A percentile compares a stretch with the other conserved stretches of the same genome.
These are phyloP conservation scores for Ceriops zippeliana DNA, from an alignment of 345 rosid species.

Conservation along the genomic window DNA sequence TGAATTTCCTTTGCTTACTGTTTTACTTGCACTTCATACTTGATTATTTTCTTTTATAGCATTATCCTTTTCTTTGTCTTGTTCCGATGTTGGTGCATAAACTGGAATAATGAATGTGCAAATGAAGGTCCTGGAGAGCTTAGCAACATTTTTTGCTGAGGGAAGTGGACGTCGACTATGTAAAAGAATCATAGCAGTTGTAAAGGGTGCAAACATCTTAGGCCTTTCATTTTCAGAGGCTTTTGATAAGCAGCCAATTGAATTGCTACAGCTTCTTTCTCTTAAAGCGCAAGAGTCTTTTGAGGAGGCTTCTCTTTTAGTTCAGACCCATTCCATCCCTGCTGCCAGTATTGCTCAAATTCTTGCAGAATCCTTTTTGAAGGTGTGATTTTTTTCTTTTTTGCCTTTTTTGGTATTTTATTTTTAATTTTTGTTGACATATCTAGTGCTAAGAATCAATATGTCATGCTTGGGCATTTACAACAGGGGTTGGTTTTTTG, in stretches of 20 bases:
- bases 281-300: slow-evolving; percentile 98
- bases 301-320: slow-evolving; percentile 84
- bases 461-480: not conserved
- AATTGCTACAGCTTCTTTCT: slow-evolving; percentile 85
- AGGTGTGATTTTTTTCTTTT: slow-evolving; percentile 40
- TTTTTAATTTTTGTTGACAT: slow-evolving; percentile 10
- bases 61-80: not conserved
- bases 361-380: slow-evolving; percentile 94
- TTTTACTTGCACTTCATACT: too few species aligned
- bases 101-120: slow-evolving; percentile 2
- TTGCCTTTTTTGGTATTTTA: not conserved
- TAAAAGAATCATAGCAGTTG: slow-evolving; percentile 76
- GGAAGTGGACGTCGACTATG: slow-evolving; percentile 84
- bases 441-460: slow-evolving; percentile 4
- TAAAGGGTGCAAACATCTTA: slow-evolving; percentile 77
- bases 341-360: slow-evolving; percentile 87
- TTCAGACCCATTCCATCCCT: slow-evolving; percentile 78
- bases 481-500: not conserved
- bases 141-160: slow-evolving; percentile 61
- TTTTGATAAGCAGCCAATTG: slow-evolving; percentile 79
- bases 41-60: not conserved
- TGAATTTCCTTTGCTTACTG: too few species aligned
- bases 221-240: slow-evolving; percentile 88
- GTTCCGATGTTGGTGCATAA: not conserved
- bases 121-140: slow-evolving; percentile 70